Conservation (phyloP, 306 rosid species). For the Quercus alba region DNA sequence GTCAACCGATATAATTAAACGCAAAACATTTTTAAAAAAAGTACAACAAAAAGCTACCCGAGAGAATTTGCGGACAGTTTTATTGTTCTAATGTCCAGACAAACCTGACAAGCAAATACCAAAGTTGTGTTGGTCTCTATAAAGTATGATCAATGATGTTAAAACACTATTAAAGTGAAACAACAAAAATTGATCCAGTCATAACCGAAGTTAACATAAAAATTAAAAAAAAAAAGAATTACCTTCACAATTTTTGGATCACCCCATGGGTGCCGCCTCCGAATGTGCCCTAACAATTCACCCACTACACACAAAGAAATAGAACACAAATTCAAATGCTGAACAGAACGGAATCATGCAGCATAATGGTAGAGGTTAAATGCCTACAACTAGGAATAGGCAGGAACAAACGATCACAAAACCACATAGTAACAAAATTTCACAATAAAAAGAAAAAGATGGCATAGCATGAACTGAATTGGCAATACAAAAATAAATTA, state of each 20-base stretch:
- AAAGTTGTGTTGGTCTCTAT: too few species aligned
- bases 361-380: neutral
- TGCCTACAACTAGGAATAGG: neutral
- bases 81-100: too few species aligned
- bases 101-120: too few species aligned
- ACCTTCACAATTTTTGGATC: constrained; percentile 96
- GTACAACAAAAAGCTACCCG: too few species aligned
- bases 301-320: constrained; percentile 59
- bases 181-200: neutral
- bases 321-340: neutral
- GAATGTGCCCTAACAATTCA: constrained; percentile 71
- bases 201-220: neutral
- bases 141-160: too few species aligned
- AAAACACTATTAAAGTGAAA: too few species aligned
- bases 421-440: neutral
- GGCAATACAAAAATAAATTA: neutral
- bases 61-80: too few species aligned
- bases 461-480: neutral
- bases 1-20: too few species aligned
- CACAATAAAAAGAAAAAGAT: neutral
- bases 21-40: too few species aligned
- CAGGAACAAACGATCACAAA: neutral
- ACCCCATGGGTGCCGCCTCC: constrained; percentile 94
- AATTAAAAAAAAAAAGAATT: neutral
- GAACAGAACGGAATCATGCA: neutral